Conservation (phyloP, 768 basidiomycete species). For the Lactifluus hygrophoroides region DNA sequence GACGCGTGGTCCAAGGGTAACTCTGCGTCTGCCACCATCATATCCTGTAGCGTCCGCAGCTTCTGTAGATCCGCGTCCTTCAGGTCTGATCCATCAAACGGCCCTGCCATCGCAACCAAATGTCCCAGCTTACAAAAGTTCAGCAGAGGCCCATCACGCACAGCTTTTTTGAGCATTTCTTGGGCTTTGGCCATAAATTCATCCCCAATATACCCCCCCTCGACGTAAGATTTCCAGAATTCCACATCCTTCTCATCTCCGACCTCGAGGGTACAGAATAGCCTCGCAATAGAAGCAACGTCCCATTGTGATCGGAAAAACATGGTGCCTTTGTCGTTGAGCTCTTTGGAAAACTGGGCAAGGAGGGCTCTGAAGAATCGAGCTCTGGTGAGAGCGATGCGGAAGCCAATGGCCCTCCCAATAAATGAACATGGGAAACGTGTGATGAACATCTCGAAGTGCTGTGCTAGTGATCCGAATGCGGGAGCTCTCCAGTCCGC, state of each 20-base stretch:
- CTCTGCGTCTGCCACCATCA: not conserved
- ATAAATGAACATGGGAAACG: not conserved
- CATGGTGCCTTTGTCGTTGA: not conserved
- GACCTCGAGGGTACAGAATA: not conserved
- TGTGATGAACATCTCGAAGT: not conserved
- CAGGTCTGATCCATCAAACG: not conserved
- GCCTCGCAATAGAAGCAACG: not conserved
- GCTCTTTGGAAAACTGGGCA: not conserved
- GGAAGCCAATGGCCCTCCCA: not conserved
- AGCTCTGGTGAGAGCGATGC: not conserved
- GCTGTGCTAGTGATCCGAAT: not conserved
- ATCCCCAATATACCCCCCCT: not conserved
- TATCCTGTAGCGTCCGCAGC: not conserved
- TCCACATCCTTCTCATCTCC: not conserved
- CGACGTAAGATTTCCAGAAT: not conserved
- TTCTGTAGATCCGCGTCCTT: not conserved
- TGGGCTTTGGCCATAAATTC: not conserved
- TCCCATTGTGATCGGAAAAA: conserved; percentile 5
- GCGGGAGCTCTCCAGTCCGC: conserved; percentile 8
- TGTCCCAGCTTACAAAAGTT: conserved; percentile 2
- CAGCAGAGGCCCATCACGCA: conserved; percentile 4
- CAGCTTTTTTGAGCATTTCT: not conserved
- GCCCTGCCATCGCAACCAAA: not conserved
- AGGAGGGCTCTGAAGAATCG: not conserved
- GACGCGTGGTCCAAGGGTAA: not conserved